Evolutionary conservation across 1,284 basidiomycete genomes (phyloP), one percentile per base, ranked within the genome.

Genomic region (Ceratobasidium sp.): DNA sequence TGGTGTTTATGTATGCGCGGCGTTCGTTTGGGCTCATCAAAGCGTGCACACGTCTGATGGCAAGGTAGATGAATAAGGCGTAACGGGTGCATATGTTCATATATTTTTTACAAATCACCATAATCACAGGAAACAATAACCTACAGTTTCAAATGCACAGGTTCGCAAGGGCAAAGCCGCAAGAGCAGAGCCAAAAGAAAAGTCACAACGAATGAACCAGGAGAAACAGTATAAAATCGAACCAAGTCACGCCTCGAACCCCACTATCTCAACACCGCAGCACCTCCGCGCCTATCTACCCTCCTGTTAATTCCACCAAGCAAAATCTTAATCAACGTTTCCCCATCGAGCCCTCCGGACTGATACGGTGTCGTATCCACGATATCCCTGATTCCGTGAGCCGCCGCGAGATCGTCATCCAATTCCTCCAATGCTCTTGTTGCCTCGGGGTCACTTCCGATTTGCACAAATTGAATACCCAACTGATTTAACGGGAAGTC

Each of bases 401-500:
- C 77, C 3, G 53, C 75, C 47, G 81, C 80, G 57, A 89, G 80
- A 15, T 81, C 84, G 77, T 90, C 84, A 76, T 90, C 89, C 22
- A 90, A 81, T 41, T 77, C 69, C 27, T 62, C 51, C 17, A 91
- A 82, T 65, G 84, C 88, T 59, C 81, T 80, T 0, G 85, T 84
- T 1, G 89, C 89, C 0, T 78, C 77, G 0, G 75, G 76, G 71
- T 84, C 83, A 64, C 85, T 78, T 2, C 90, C 89, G 53, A 90
- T 85, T 76, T 91, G 90, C 11, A 91, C 85, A 74, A 91, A 90
- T 75, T 90, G 89, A 41, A 91, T 87, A 36, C 87, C 85, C 31
- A 89, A 82, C 78, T 84, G 76, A 80, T 80, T 47, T 74, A 75
- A 76, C 2, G 75, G 81, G 63, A 80, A 81, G 47, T 80, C 75